Conservation (phyloP, 129 eudicot genomes). For the Chrysanthemum lavandulifolium region DNA sequence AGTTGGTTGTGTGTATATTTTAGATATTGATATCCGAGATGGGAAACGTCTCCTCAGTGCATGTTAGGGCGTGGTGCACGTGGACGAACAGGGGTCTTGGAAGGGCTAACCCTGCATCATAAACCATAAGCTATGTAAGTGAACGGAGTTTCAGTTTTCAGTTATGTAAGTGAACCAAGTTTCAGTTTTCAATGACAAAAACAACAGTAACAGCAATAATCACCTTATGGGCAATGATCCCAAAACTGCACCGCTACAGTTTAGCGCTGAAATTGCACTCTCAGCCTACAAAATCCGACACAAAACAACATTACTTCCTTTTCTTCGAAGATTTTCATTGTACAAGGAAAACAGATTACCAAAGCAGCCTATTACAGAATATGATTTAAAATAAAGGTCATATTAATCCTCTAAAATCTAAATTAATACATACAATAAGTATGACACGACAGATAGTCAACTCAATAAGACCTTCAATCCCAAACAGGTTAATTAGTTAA, state of each 20-base stretch:
- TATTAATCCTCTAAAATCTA: too few relatives aligned
- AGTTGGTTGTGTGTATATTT: conserved; percentile 27
- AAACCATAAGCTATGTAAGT: conserved; percentile 15
- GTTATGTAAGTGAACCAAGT: neutral
- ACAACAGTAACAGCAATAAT: neutral
- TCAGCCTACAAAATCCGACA: conserved; percentile 42
- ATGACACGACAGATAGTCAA: too few relatives aligned
- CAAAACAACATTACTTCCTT: neutral
- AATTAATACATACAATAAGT: too few relatives aligned
- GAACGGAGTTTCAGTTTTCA: neutral
- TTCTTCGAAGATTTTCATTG: too few relatives aligned
- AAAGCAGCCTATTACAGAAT: too few relatives aligned
- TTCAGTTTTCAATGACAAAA: neutral
- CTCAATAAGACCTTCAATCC: too few relatives aligned
- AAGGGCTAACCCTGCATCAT: conserved; percentile 83
- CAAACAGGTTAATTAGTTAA: neutral
- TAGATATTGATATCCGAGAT: conserved; percentile 24
- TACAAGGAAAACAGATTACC: too few relatives aligned
- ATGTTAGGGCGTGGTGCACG: conserved; percentile 70
- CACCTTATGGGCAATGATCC: conserved; percentile 56
- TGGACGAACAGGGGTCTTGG: conserved; percentile 94
- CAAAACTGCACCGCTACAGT: conserved; percentile 50
- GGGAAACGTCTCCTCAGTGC: conserved; percentile 42
- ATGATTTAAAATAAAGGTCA: too few relatives aligned
- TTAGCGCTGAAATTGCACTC: conserved; percentile 58